Percentiles rank a stretch among this genome's conserved stretches.
phyloP scores from a whole-genome alignment of 2,329 filamentous ascomycete genomes.

The Teratosphaeria destructans region DNA sequence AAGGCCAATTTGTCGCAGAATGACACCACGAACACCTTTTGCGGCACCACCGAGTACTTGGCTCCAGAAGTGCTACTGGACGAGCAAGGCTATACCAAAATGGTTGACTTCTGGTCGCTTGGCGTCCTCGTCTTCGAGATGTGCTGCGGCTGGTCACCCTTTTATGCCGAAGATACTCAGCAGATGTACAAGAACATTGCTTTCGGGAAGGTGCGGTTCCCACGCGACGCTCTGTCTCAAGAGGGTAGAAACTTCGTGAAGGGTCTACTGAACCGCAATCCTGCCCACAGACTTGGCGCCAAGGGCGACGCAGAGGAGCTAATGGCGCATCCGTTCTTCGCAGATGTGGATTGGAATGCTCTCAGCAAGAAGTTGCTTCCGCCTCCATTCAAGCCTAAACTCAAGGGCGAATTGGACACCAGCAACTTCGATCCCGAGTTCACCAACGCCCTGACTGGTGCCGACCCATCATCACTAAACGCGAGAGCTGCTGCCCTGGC shows the following conservation, averaged over 20 bases:
- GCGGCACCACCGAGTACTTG: slow-evolving; percentile 93
- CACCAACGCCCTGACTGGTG: slow-evolving; percentile 82
- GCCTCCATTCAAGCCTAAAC: slow-evolving; percentile 93
- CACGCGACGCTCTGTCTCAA: slow-evolving; percentile 82
- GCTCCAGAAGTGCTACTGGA: slow-evolving; percentile 91
- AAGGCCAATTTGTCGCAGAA: slow-evolving; percentile 97
- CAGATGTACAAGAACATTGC: slow-evolving; percentile 99
- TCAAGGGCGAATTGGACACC: slow-evolving; percentile 91
- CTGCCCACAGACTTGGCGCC: slow-evolving; percentile 85
- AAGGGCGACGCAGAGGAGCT: slow-evolving; percentile 86
- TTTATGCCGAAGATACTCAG: slow-evolving; percentile 97
- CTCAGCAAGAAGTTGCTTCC: slow-evolving; percentile 84
- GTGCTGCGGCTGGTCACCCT: slow-evolving; percentile 99
- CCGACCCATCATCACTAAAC: slow-evolving; percentile 68
- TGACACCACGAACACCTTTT: slow-evolving; percentile 97
- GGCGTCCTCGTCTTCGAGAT: slow-evolving; percentile 98
- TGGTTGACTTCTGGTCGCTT: slow-evolving; percentile 99
- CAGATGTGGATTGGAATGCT: slow-evolving; percentile 84
- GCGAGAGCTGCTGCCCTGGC: slow-evolving; percentile 80
- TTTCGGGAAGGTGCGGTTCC: slow-evolving; percentile 95
- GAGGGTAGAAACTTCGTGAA: slow-evolving; percentile 98
- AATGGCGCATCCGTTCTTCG: slow-evolving; percentile 89
- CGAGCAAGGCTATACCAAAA: slow-evolving; percentile 96
- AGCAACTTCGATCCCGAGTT: slow-evolving; percentile 99
- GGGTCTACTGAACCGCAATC: slow-evolving; percentile 90